These are phyloP conservation scores for Scleroderma bovista DNA, from an alignment of 768 basidiomycete species.

Conservation along the genomic window DNA sequence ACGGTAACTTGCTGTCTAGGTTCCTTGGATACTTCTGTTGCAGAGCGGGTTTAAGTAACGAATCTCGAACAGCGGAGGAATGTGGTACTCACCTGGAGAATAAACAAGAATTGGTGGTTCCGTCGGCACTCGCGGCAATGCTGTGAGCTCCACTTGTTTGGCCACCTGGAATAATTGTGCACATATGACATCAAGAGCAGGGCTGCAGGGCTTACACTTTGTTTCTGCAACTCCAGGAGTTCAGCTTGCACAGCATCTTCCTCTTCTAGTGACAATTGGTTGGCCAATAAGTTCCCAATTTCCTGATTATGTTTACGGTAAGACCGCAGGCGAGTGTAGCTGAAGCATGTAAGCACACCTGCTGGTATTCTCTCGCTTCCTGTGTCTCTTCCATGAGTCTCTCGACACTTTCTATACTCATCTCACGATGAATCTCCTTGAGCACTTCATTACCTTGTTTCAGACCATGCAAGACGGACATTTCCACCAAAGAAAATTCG, in stretches of 20 bases:
- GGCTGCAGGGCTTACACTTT: slow-evolving; percentile 41
- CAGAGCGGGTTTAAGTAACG: slow-evolving; percentile 2
- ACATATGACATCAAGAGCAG: neutral
- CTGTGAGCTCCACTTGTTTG: slow-evolving; percentile 22
- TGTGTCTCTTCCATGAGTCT: slow-evolving; percentile 87
- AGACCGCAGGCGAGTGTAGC: neutral
- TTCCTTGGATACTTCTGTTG: slow-evolving; percentile 5
- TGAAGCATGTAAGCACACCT: slow-evolving; percentile 42
- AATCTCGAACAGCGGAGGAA: neutral
- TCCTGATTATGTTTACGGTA: slow-evolving; percentile 51
- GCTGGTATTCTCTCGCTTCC: slow-evolving; percentile 90
- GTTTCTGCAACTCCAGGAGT: slow-evolving; percentile 60
- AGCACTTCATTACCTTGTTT: slow-evolving; percentile 92
- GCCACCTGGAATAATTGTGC: slow-evolving; percentile 23
- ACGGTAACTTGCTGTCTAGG: slow-evolving; percentile 13
- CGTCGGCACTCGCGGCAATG: slow-evolving; percentile 53
- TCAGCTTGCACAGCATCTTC: slow-evolving; percentile 92
- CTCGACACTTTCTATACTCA: slow-evolving; percentile 92
- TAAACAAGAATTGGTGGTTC: slow-evolving; percentile 32
- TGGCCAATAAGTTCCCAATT: slow-evolving; percentile 82
- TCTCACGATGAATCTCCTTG: slow-evolving; percentile 90
- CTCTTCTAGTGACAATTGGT: slow-evolving; percentile 78
- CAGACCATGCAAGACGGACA: slow-evolving; percentile 87
- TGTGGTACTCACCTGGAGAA: slow-evolving; percentile 27
- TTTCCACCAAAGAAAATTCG: slow-evolving; percentile 92